Percentiles rank a stretch among this genome's conserved stretches.
phyloP scores from a whole-genome alignment of 2,329 filamentous ascomycete genomes.

The Elsinoe fawcettii region DNA sequence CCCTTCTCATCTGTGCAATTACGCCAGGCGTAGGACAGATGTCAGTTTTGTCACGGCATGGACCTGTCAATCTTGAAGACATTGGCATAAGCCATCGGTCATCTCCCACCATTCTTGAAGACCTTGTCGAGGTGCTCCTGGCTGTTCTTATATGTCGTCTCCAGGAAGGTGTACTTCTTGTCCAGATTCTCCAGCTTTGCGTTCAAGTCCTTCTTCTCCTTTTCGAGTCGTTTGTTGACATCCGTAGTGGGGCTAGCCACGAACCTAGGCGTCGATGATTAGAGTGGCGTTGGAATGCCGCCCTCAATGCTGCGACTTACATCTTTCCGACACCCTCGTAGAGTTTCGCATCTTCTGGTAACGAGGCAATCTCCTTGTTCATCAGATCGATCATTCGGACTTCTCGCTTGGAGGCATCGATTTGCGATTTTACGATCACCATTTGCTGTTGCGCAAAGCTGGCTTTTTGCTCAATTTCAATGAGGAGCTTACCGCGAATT shows the following conservation, averaged over 20 bases:
- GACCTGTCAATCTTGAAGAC: background rate
- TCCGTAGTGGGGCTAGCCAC: constrained; percentile 65
- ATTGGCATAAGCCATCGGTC: background rate
- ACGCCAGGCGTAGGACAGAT: too few species aligned
- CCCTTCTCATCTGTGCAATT: too few species aligned
- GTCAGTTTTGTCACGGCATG: constrained; percentile 40
- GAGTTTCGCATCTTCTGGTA: constrained; percentile 68
- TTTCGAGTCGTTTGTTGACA: constrained; percentile 66
- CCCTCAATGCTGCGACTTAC: constrained; percentile 46
- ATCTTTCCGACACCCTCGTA: constrained; percentile 98
- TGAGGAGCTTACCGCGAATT: constrained; percentile 58
- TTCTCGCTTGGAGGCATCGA: constrained; percentile 78
- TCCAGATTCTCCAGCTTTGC: constrained; percentile 71
- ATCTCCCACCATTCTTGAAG: constrained; percentile 45
- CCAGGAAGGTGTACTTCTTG: constrained; percentile 86
- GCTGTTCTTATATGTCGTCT: constrained; percentile 93
- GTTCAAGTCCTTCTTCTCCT: constrained; percentile 67
- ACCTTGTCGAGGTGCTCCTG: constrained; percentile 86
- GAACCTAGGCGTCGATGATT: constrained; percentile 56
- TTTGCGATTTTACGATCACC: constrained; percentile 73
- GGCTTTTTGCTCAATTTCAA: constrained; percentile 89
- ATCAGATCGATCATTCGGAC: constrained; percentile 83
- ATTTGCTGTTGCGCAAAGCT: constrained; percentile 88
- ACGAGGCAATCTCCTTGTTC: constrained; percentile 66
- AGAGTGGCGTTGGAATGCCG: background rate